phyloP scores from a whole-genome alignment of 2,329 filamentous ascomycete species.

The Fusarium buharicum region DNA sequence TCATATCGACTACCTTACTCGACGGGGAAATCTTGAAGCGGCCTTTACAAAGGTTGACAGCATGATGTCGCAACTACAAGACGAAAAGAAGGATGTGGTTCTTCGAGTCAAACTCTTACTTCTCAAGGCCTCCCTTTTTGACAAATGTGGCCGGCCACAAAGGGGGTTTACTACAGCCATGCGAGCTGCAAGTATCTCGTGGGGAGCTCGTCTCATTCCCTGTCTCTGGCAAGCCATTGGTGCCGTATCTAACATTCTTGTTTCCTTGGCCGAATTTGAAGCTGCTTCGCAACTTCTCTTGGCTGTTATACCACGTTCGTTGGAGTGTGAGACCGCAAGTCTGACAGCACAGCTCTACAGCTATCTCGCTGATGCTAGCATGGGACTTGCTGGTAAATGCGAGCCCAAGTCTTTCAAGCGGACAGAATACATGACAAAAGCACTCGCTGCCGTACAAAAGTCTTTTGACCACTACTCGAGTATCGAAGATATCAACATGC shows the following conservation, averaged over 20 bases:
- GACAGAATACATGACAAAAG: conserved; percentile 67
- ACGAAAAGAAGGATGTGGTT: conserved; percentile 65
- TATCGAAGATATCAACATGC: conserved; percentile 72
- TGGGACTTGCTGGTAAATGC: conserved; percentile 75
- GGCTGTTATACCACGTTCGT: conserved; percentile 77
- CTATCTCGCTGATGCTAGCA: conserved; percentile 77
- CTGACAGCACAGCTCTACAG: conserved; percentile 75
- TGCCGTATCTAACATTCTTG: conserved; percentile 73
- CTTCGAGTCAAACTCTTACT: conserved; percentile 77
- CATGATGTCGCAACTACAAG: conserved; percentile 55
- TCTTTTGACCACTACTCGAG: conserved; percentile 72
- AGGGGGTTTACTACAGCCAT: conserved; percentile 81
- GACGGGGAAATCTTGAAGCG: conserved; percentile 58
- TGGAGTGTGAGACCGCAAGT: conserved; percentile 74
- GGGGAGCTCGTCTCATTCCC: conserved; percentile 73
- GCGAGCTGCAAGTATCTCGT: conserved; percentile 78
- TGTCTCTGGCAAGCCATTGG: conserved; percentile 79
- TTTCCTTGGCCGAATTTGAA: conserved; percentile 75
- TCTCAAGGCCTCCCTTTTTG: conserved; percentile 76
- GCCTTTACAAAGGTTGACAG: conserved; percentile 61
- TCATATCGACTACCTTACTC: conserved; percentile 62
- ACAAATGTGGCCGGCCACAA: conserved; percentile 73
- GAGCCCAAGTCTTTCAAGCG: conserved; percentile 56
- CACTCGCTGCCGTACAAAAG: conserved; percentile 69
- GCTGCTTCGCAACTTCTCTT: conserved; percentile 72